These are phyloP conservation scores for Ophioceras dolichostomum DNA, from an alignment of 2,329 filamentous ascomycete species.

Conservation along the genomic window DNA sequence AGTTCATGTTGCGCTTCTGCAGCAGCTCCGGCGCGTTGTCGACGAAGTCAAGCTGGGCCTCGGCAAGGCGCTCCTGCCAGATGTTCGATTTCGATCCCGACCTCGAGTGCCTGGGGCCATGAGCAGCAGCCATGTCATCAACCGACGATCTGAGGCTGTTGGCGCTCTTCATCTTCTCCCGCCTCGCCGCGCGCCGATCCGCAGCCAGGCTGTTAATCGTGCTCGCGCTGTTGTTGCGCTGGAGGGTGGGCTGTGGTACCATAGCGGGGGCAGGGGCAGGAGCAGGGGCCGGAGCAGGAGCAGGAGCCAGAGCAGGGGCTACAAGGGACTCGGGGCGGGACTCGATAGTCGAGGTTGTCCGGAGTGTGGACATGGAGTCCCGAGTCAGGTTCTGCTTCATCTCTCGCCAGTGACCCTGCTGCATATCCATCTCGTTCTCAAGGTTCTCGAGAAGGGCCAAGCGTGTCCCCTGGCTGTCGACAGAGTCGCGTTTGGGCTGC, in stretches of 20 bases:
- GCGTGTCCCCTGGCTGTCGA: constrained; percentile 25
- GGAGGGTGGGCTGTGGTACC: background rate
- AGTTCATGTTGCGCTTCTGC: constrained; percentile 24
- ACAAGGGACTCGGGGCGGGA: constrained; percentile 19
- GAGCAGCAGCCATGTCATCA: constrained; percentile 14
- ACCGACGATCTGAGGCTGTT: constrained; percentile 13
- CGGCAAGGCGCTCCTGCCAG: constrained; percentile 32
- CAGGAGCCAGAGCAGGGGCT: no score
- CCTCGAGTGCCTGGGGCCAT: background rate
- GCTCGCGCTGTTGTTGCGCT: background rate
- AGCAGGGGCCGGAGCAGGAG: no score
- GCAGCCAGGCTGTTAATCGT: constrained; percentile 12
- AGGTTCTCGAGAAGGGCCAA: constrained; percentile 43
- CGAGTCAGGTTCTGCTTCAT: constrained; percentile 40
- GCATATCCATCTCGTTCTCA: constrained; percentile 48
- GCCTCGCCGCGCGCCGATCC: constrained; percentile 25
- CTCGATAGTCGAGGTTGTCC: constrained; percentile 17
- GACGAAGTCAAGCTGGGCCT: constrained; percentile 31
- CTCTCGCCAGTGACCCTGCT: constrained; percentile 47
- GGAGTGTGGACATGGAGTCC: constrained; percentile 36
- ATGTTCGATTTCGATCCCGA: constrained; percentile 21
- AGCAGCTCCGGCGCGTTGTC: constrained; percentile 25
- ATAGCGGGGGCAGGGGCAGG: no score
- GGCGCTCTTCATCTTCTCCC: constrained; percentile 21
- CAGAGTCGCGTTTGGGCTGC: constrained; percentile 14